Evolutionary conservation across 2,329 filamentous ascomycete species (phyloP).

Genomic region (Aspergillus cejpii): DNA sequence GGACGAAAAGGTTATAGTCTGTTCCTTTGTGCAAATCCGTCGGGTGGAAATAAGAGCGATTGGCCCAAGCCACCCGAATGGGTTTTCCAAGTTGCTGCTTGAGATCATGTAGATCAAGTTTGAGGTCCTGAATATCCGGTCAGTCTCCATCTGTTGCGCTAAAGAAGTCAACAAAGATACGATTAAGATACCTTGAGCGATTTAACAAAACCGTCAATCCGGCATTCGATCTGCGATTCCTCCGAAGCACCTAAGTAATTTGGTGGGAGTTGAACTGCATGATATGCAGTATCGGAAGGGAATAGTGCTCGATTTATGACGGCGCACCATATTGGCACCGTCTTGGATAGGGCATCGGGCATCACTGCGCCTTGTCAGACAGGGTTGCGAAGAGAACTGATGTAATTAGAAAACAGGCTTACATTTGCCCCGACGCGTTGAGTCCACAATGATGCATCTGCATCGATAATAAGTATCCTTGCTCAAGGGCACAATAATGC

Average conservation of each 20-base stretch:
- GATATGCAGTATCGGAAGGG: constrained; percentile 45
- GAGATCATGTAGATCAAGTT: constrained; percentile 53
- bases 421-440: constrained; percentile 83
- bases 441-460: constrained; percentile 74
- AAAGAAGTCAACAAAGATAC: not conserved
- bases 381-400: constrained; percentile 6
- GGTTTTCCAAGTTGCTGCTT: constrained; percentile 59
- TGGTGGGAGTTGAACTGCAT: constrained; percentile 63
- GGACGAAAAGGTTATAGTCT: constrained; percentile 65
- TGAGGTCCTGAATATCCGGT: constrained; percentile 47
- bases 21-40: constrained; percentile 42
- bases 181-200: constrained; percentile 40
- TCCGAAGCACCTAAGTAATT: constrained; percentile 67
- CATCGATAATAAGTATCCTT: constrained; percentile 5
- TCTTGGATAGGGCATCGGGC: constrained; percentile 91
- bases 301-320: constrained; percentile 78
- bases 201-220: constrained; percentile 52
- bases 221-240: constrained; percentile 65
- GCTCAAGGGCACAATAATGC: too few species aligned
- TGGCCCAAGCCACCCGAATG: constrained; percentile 72
- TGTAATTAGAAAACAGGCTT: constrained; percentile 25
- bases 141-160: constrained; percentile 2
- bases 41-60: constrained; percentile 55
- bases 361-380: constrained; percentile 52
- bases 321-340: constrained; percentile 86